Evolutionary conservation across 495 filamentous ascomycete genomes (phyloP).

Genomic region (Aspergillus avenaceus): DNA sequence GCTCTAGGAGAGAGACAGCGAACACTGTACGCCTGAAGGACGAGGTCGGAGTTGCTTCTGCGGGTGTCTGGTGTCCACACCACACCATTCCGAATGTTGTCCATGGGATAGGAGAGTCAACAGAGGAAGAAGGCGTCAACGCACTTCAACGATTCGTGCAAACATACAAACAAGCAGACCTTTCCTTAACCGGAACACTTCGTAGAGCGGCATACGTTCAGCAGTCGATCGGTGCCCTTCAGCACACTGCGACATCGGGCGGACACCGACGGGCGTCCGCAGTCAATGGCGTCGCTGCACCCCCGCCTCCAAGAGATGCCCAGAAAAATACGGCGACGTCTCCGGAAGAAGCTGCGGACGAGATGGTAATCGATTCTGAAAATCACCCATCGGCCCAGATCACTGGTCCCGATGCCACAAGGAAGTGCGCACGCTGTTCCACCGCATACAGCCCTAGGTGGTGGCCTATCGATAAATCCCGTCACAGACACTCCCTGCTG

Average conservation of each 20-base stretch:
- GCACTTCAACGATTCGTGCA: conserved; percentile 81
- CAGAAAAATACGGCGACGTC: conserved; percentile 23
- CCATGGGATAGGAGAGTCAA: conserved; percentile 72
- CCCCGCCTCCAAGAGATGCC: conserved; percentile 22
- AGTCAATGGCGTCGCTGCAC: conserved; percentile 22
- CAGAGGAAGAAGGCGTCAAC: conserved; percentile 55
- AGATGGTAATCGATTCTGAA: conserved; percentile 37
- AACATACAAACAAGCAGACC: conserved; percentile 92
- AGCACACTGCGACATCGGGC: conserved; percentile 18
- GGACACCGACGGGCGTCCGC: conserved; percentile 38
- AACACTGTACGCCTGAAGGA: conserved; percentile 69
- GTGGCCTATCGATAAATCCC: conserved; percentile 33
- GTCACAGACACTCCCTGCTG: conserved; percentile 26
- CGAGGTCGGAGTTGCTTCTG: conserved; percentile 71
- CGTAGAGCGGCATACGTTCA: conserved; percentile 75
- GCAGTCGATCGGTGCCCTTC: conserved; percentile 38
- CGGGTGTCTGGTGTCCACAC: conserved; percentile 86
- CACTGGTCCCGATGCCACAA: conserved; percentile 15
- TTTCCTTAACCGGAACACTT: conserved; percentile 82
- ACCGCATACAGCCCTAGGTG: conserved; percentile 39
- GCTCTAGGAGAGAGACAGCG: conserved; percentile 71
- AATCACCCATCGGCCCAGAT: conserved; percentile 16
- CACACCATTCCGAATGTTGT: conserved; percentile 67
- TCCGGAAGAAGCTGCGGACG: conserved; percentile 26
- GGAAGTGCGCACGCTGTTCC: conserved; percentile 37